Percentiles rank a stretch among this genome's conserved stretches.
phyloP scores from a whole-genome alignment of 176 grass and related monocot species.

The Oryza meridionalis region DNA sequence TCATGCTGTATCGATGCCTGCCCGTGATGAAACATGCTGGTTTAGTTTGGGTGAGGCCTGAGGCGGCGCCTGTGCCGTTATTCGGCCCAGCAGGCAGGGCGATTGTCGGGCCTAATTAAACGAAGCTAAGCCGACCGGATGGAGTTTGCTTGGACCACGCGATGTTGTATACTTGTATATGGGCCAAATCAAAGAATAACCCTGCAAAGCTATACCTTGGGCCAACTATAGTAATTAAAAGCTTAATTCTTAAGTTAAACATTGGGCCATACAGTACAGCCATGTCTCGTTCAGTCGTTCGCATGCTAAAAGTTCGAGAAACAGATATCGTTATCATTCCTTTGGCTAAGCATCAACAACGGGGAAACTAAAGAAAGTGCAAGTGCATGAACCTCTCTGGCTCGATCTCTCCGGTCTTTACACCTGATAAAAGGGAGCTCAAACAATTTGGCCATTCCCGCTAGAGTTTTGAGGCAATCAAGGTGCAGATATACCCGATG shows the following conservation, averaged over 20 bases:
- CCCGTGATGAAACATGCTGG: neutral
- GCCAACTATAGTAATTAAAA: neutral
- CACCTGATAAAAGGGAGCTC: neutral
- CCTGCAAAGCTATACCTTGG: neutral
- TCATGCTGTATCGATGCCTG: neutral
- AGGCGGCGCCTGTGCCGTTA: neutral
- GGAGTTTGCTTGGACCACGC: neutral
- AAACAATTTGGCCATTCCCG: neutral
- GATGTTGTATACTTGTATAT: neutral
- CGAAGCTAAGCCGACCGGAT: neutral
- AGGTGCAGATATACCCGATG: neutral
- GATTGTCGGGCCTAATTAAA: neutral
- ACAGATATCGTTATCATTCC: neutral
- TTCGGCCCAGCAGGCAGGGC: neutral
- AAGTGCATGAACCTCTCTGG: neutral
- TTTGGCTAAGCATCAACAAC: neutral
- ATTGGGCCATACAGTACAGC: neutral
- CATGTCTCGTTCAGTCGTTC: neutral
- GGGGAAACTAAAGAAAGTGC: neutral
- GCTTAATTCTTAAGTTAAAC: neutral
- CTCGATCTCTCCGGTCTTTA: neutral
- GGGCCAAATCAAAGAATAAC: neutral
- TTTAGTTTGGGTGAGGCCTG: neutral
- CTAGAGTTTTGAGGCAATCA: neutral
- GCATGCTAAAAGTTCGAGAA: neutral